These are phyloP conservation scores for Picochlorum sp. DNA, from an alignment of 139 green algal genomes.

Conservation along the genomic window DNA sequence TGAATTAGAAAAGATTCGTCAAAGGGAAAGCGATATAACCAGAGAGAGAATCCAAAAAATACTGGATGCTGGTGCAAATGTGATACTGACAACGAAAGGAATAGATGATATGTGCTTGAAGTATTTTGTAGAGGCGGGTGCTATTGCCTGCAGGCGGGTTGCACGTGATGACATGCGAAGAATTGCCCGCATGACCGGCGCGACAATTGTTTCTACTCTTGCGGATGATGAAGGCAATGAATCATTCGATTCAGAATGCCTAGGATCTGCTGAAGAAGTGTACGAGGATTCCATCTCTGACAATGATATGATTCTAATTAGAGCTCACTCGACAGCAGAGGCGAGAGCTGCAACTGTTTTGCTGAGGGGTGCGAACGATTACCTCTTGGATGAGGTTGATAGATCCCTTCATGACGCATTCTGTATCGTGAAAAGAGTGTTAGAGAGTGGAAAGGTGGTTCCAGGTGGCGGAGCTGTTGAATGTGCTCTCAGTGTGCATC, in stretches of 20 bases:
- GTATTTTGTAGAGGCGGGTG: constrained; percentile 97
- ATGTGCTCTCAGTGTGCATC: constrained; percentile 83
- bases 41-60: constrained; percentile 91
- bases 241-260: constrained; percentile 74
- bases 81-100: constrained; percentile 97
- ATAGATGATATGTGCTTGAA: constrained; percentile 98
- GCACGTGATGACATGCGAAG: constrained; percentile 93
- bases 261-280: constrained; percentile 71
- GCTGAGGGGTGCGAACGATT: constrained; percentile 95
- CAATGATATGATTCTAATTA: constrained; percentile 73
- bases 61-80: constrained; percentile 87
- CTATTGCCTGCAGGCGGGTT: constrained; percentile 82
- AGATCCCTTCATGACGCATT: constrained; percentile 93
- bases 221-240: constrained; percentile 97
- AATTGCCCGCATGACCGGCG: constrained; percentile 87
- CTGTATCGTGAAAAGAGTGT: constrained; percentile 94
- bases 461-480: constrained; percentile 90
- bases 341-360: constrained; percentile 58
- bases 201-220: constrained; percentile 73
- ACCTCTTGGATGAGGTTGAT: constrained; percentile 99
- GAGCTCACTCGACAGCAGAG: constrained; percentile 40
- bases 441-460: constrained; percentile 88
- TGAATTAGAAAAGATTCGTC: constrained; percentile 92
- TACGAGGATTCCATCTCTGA: constrained; percentile 62
- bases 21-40: constrained; percentile 92